A percentile compares a stretch with the other conserved stretches of the same genome.
Evolutionary conservation across 148 eudicot genomes (phyloP).

Genomic region (Rhododendron williamsianum): DNA sequence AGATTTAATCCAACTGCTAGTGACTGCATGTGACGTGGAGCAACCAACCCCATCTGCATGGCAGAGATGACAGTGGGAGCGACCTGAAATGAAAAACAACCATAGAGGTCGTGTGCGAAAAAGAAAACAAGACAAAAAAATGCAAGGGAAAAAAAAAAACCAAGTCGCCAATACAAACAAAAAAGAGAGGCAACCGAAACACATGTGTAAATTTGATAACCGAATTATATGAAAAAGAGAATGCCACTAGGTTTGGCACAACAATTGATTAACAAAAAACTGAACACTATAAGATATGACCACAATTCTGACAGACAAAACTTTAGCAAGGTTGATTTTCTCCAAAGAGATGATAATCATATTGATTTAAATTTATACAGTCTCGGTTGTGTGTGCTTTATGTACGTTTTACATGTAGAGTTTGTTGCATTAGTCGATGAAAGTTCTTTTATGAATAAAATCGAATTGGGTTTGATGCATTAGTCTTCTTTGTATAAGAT

Average conservation of each 20-base stretch:
- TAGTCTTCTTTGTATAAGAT: background rate
- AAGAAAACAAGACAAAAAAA: background rate
- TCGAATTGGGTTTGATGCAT: background rate
- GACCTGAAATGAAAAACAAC: constrained; percentile 14
- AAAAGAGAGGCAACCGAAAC: background rate
- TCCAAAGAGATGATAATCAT: background rate
- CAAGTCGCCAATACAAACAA: background rate
- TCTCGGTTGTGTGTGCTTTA: background rate
- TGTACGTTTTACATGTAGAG: background rate
- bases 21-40: constrained; percentile 27
- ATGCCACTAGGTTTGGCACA: background rate
- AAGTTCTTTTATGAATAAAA: background rate
- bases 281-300: background rate
- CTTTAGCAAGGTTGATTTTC: background rate
- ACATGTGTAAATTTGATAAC: background rate
- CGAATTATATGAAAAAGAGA: background rate
- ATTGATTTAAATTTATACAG: background rate
- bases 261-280: background rate
- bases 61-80: constrained; percentile 25
- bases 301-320: background rate
- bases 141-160: too few relatives aligned
- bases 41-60: constrained; percentile 33
- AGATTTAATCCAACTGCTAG: constrained; percentile 29
- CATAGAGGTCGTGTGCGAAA: background rate
- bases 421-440: background rate